Conservation (phyloP, 2,329 filamentous ascomycete genomes). For the Fusarium domesticum region DNA sequence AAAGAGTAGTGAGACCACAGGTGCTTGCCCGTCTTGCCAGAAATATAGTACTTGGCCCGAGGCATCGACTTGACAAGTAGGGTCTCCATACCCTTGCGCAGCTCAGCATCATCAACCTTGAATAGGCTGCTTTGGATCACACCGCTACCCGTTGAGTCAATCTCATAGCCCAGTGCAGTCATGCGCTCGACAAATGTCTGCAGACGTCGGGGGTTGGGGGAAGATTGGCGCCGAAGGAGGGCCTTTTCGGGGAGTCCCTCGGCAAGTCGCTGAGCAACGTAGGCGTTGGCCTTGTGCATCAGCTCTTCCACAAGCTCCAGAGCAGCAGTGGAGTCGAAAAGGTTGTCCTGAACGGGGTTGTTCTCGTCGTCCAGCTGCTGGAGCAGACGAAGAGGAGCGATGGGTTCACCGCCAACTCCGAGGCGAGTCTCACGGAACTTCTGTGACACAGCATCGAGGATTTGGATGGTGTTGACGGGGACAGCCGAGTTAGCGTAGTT, state of each 20-base stretch:
- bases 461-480: conserved; percentile 72
- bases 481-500: conserved; percentile 63
- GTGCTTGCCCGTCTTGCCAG: conserved; percentile 73
- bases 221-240: conserved; percentile 78
- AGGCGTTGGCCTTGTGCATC: conserved; percentile 86
- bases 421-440: conserved; percentile 90
- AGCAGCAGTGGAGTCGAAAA: conserved; percentile 85
- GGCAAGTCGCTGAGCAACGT: conserved; percentile 81
- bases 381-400: conserved; percentile 82
- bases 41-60: conserved; percentile 91
- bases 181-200: conserved; percentile 91
- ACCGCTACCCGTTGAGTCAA: conserved; percentile 86
- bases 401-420: conserved; percentile 71
- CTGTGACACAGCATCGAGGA: conserved; percentile 76
- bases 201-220: conserved; percentile 83
- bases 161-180: conserved; percentile 83
- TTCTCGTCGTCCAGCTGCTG: conserved; percentile 98
- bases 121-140: conserved; percentile 92
- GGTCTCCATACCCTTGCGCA: conserved; percentile 98
- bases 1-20: conserved; percentile 86
- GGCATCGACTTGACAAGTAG: conserved; percentile 93
- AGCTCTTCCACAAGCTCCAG: conserved; percentile 95
- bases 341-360: conserved; percentile 91
- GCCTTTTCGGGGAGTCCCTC: conserved; percentile 85
- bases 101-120: conserved; percentile 81